A percentile compares a stretch with the other conserved stretches of the same genome.
Evolutionary conservation across 2,329 filamentous ascomycete species (phyloP).

Genomic region (Hypoxylon sp.): DNA sequence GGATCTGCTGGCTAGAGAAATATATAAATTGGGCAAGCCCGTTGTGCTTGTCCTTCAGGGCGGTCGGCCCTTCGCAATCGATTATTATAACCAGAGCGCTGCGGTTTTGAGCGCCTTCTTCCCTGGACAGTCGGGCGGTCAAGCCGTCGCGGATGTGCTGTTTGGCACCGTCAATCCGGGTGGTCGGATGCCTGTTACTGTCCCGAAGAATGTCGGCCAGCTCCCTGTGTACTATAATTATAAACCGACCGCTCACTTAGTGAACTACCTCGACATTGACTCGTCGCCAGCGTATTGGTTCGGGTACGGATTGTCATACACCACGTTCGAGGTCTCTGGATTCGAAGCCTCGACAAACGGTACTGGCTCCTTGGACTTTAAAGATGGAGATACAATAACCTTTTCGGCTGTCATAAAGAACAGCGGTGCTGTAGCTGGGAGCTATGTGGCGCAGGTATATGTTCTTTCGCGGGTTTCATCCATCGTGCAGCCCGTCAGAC

Average conservation of each 20-base stretch:
- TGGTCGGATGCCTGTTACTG: slow-evolving; percentile 55
- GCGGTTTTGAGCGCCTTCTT: slow-evolving; percentile 60
- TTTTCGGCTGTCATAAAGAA: slow-evolving; percentile 58
- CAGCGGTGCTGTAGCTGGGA: slow-evolving; percentile 54
- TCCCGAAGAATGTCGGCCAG: slow-evolving; percentile 56
- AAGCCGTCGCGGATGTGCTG: slow-evolving; percentile 56
- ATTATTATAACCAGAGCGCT: slow-evolving; percentile 57
- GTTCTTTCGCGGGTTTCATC: slow-evolving; percentile 58
- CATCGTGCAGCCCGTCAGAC: slow-evolving; percentile 60
- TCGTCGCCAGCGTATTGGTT: slow-evolving; percentile 55
- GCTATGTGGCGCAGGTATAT: slow-evolving; percentile 61
- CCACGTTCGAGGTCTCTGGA: slow-evolving; percentile 49
- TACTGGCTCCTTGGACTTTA: slow-evolving; percentile 37
- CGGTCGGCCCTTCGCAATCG: slow-evolving; percentile 60
- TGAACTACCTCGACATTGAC: slow-evolving; percentile 53
- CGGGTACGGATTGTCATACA: slow-evolving; percentile 57
- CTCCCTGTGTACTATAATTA: slow-evolving; percentile 57
- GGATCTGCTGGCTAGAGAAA: slow-evolving; percentile 56
- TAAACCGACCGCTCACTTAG: slow-evolving; percentile 51
- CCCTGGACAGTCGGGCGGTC: slow-evolving; percentile 55
- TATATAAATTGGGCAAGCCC: slow-evolving; percentile 59
- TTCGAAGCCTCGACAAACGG: slow-evolving; percentile 48
- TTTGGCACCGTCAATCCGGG: slow-evolving; percentile 55
- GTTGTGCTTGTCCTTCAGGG: slow-evolving; percentile 61
- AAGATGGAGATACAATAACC: slow-evolving; percentile 51